Percentiles rank a stretch among this genome's conserved stretches.
Evolutionary conservation across 78 protist species (phyloP).

Genomic region (Dictyostelium citrinum): DNA sequence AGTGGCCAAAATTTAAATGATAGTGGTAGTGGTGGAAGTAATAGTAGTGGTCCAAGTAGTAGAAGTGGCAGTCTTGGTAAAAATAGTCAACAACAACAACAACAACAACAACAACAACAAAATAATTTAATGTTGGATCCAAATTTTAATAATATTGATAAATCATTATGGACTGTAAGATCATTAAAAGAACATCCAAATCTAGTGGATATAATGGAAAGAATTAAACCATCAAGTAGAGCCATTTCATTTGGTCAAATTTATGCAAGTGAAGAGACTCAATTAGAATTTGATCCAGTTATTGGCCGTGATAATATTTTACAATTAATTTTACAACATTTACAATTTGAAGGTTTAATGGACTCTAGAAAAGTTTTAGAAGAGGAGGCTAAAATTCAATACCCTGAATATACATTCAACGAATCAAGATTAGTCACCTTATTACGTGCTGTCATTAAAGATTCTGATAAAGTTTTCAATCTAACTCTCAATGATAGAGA

Average conservation of each 20-base stretch:
- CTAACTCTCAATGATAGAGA: constrained; percentile 43
- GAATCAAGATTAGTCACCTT: constrained; percentile 40
- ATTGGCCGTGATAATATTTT: constrained; percentile 63
- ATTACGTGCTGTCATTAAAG: constrained; percentile 46
- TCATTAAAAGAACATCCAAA: constrained; percentile 70
- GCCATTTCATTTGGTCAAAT: constrained; percentile 49
- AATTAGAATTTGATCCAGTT: constrained; percentile 45
- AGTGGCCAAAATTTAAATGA: background rate
- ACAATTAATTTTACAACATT: constrained; percentile 65
- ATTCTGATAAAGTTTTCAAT: constrained; percentile 53
- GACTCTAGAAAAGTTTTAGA: constrained; percentile 37
- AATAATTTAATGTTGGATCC: background rate
- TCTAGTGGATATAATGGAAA: constrained; percentile 38
- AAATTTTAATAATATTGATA: constrained; percentile 17
- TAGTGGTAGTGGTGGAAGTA: background rate
- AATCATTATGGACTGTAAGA: constrained; percentile 59
- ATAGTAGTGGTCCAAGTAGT: background rate
- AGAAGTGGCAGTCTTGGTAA: constrained; percentile 17
- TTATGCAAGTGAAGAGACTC: constrained; percentile 68
- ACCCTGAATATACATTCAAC: constrained; percentile 58
- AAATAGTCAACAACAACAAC: too few species aligned
- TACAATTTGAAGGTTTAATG: constrained; percentile 65
- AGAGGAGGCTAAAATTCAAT: constrained; percentile 55
- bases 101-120: background rate
- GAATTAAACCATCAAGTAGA: constrained; percentile 59